Evolutionary conservation across 768 basidiomycete genomes (phyloP).

Genomic region (Kwoniella newhampshirensis): DNA sequence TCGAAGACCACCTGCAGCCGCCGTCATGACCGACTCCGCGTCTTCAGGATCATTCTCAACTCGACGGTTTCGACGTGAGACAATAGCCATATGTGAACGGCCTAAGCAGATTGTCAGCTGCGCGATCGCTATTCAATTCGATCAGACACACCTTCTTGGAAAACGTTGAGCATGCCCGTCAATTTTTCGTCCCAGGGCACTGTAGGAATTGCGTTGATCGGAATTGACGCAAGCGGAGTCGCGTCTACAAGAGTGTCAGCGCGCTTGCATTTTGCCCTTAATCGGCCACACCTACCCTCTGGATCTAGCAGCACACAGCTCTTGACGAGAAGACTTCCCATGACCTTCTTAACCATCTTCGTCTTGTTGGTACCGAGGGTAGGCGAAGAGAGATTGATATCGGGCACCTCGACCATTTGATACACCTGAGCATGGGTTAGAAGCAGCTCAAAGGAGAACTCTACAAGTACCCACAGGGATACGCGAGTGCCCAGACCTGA

Average conservation of each 20-base stretch:
- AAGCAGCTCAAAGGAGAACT: not conserved
- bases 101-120: constrained; percentile 42
- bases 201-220: constrained; percentile 80
- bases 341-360: constrained; percentile 70
- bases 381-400: constrained; percentile 45
- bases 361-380: constrained; percentile 28
- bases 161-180: constrained; percentile 78
- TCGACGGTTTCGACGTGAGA: constrained; percentile 62
- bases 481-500: constrained; percentile 77
- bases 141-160: constrained; percentile 66
- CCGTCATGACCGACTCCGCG: constrained; percentile 64
- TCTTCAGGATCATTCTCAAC: constrained; percentile 56
- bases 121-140: not conserved
- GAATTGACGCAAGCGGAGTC: constrained; percentile 75
- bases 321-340: constrained; percentile 84
- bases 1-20: constrained; percentile 74
- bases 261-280: not conserved
- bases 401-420: constrained; percentile 64
- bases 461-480: constrained; percentile 64
- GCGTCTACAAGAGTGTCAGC: constrained; percentile 61
- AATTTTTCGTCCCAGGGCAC: constrained; percentile 84
- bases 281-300: constrained; percentile 58
- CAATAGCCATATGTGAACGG: constrained; percentile 87
- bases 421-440: constrained; percentile 15
- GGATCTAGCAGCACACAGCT: constrained; percentile 82